Evolutionary conservation across 2,329 filamentous ascomycete species (phyloP), one percentile per base, ranked within the genome.

Genomic region (Fusarium metavorans): DNA sequence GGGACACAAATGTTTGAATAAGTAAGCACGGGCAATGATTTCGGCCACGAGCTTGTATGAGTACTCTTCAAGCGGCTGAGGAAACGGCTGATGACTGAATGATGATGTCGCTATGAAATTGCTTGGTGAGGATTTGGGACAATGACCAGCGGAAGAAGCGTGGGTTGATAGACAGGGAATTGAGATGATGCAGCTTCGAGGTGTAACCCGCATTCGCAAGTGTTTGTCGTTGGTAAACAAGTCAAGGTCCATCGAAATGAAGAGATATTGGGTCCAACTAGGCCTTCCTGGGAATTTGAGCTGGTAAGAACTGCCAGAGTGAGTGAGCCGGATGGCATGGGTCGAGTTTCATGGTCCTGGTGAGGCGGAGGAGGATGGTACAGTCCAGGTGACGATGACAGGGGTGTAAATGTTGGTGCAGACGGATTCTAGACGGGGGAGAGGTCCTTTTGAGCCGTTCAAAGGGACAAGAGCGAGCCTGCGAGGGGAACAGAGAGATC

Each of bases 61-160:
- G 77, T 79, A 77, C 69, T 72, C 68, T 70, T 68, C 72, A 72
- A 77, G 76, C 72, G 73, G 73, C 65, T 76, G 74, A 70, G 61
- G 76, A 71, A 78, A 76, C 73, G 77, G 65, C 78, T 78, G 77
- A 79, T 77, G 77, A 79, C 76, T 79, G 74, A 78, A 79, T 78
- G 77, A 79, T 77, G 73, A 79, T 79, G 76, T 71, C 70, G 73
- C 71, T 76, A 79, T 72, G 77, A 78, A 71, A 73, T 68, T 76
- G 68, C 66, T 72, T 70, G 73, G 66, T 57, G 62, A 59, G 54
- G 64, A 64, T 68, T 60, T 60, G 66, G 57, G 20, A 72, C 57
- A 52, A 66, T 66, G 63, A 61, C 43, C 56, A 52, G 48, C 43
- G 50, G 61, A 43, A 37, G 64, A 70, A 43, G 64, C 41, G 62